Percentiles rank a stretch among this genome's conserved stretches.
These are phyloP conservation scores for Xylaria multiplex DNA, from an alignment of 2,329 filamentous ascomycete genomes.

Conservation along the genomic window DNA sequence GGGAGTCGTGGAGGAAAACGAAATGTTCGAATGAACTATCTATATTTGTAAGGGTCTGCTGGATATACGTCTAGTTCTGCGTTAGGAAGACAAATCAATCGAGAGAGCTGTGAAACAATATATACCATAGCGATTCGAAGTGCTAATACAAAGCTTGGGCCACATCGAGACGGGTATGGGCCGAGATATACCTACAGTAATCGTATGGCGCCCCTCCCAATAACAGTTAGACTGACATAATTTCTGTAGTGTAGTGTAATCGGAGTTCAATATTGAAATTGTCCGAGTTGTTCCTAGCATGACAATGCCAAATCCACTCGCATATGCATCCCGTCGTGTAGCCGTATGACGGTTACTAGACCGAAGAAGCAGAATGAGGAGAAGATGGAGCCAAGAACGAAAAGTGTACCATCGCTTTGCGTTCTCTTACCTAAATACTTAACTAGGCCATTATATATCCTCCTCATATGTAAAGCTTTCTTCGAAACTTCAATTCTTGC, in stretches of 20 bases:
- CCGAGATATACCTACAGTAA: not conserved
- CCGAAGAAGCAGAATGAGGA: slow-evolving; percentile 12
- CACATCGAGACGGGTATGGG: no score
- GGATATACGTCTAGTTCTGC: no score
- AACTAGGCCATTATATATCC: not conserved
- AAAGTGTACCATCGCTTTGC: not conserved
- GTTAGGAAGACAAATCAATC: no score
- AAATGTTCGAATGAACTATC: no score
- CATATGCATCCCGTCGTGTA: slow-evolving; percentile 26
- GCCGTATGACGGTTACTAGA: slow-evolving; percentile 19
- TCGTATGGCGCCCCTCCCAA: slow-evolving; percentile 4
- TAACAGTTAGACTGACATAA: slow-evolving; percentile 12
- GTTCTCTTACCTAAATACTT: not conserved
- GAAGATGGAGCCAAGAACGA: slow-evolving; percentile 17
- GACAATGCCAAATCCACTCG: slow-evolving; percentile 23
- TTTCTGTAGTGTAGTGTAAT: not conserved
- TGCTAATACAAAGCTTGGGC: no score
- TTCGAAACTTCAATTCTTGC: not conserved
- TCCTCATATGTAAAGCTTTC: not conserved
- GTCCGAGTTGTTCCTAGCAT: slow-evolving; percentile 20
- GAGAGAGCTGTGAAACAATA: no score
- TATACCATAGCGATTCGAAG: no score
- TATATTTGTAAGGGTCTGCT: no score
- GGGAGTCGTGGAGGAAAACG: no score
- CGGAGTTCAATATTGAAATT: slow-evolving; percentile 27